Base-by-base conservation (phyloP, 768 basidiomycete species). In the Mrakia blollopis region DNA sequence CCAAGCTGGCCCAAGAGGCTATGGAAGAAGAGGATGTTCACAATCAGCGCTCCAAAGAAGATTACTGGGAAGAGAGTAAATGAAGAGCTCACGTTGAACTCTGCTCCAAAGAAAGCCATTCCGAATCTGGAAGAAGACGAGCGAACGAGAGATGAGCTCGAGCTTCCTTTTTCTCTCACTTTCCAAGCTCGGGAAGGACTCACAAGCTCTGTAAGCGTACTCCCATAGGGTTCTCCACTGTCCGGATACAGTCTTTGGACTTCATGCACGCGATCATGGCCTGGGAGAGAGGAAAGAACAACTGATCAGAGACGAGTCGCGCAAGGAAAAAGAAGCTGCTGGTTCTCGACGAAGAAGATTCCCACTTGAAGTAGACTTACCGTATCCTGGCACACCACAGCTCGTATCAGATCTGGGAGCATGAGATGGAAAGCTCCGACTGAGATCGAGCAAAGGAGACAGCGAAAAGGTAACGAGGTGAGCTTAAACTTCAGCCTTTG, bases 1-100 rank as follows among this genome's bases (percentile, higher is more conserved):
- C 72, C 72, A 72, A 23, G 52, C 35, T 25, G 47, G 30, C 13
- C 72, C 72, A 11, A 72, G 72, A 14, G 72, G 72, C 72, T 72
- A 32, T 3, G 16, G 44, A 37, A 70, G 39, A n/a, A n/a, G 13
- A 68, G 41, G 68, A 44, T n/a, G n/a, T n/a, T n/a, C n/a, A n/a
- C n/a, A 44, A 14, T 44, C 44, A 44, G 44, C 11, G 1, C 10
- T 11, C 11, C 44, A 14, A 44, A 2, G 5, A 13, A 44, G 44
- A 14, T 11, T 9, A 1, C 10, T 14, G 44, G 14, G 44, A 44
- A 13, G 44, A 14, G 44, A 6, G 44, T 44, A 4, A 9, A 11
- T 2, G 23, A 11, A 25, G 13, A 2, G 13, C 57, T 39, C 44
- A 52, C 30, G 44, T 30, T 50, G 23, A 52, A 21, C 9, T 28